phyloP scores from a whole-genome alignment of 352 stramenopile species.

The Pythium sp. region DNA sequence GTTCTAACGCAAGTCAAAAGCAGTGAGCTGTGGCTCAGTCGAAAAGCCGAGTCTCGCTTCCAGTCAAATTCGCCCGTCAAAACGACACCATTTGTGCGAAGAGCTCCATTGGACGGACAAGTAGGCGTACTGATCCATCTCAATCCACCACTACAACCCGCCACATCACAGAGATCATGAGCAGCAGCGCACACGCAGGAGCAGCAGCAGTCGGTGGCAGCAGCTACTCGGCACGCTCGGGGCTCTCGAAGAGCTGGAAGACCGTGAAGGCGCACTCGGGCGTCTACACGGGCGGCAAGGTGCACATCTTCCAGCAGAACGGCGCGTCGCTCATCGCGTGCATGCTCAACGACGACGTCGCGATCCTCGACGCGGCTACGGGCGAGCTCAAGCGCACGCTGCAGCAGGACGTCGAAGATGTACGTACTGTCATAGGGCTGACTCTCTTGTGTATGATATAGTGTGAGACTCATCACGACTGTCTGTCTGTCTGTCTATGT shows the following conservation, averaged over 20 bases:
- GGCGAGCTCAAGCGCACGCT: constrained; percentile 72
- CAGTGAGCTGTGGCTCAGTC: background rate
- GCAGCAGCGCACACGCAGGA: constrained; percentile 10
- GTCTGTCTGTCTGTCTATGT: background rate
- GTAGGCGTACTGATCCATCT: background rate
- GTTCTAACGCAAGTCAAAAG: no score
- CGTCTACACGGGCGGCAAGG: constrained; percentile 84
- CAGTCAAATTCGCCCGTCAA: background rate
- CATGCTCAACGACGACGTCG: constrained; percentile 83
- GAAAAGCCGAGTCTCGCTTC: background rate
- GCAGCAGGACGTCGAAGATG: constrained; percentile 70
- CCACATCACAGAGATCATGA: constrained; percentile 12
- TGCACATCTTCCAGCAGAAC: constrained; percentile 45
- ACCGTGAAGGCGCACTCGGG: constrained; percentile 72
- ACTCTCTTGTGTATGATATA: background rate
- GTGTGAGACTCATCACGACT: background rate
- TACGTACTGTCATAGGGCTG: constrained; percentile 7
- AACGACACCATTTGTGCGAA: background rate
- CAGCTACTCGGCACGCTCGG: constrained; percentile 64
- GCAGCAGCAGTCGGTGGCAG: constrained; percentile 1
- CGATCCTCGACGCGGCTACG: constrained; percentile 66
- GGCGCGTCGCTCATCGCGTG: constrained; percentile 53
- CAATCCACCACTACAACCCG: background rate
- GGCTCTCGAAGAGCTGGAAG: constrained; percentile 80
- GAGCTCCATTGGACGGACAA: background rate